Evolutionary conservation across 176 grass and related monocot species (phyloP).

Genomic region (Pontederia paniculata): DNA sequence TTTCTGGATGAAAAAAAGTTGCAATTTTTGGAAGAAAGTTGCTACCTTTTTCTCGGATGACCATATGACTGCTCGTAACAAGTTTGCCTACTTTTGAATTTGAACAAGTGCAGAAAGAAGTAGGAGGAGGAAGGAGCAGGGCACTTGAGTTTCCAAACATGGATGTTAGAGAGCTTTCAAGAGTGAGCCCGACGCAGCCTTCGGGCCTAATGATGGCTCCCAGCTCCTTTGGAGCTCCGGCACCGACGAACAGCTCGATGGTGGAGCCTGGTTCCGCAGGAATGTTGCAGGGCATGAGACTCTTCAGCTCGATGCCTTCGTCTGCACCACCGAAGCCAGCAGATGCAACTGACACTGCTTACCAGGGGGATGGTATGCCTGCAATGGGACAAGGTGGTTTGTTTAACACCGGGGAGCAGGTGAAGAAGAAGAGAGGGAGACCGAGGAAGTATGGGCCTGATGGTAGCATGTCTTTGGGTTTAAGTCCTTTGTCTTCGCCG

Average conservation of each 20-base stretch:
- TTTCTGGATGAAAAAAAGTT: no score
- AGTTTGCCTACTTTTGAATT: no score
- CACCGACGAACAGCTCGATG: neutral
- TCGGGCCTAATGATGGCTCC: neutral
- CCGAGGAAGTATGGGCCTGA: constrained; percentile 90
- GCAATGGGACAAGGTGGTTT: constrained; percentile 1
- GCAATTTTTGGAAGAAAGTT: no score
- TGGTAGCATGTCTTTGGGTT: constrained; percentile 68
- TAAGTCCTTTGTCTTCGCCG: constrained; percentile 52
- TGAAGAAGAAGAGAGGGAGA: constrained; percentile 83
- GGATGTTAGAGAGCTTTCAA: constrained; percentile 5
- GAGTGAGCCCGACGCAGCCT: constrained; percentile 5
- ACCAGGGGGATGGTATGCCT: constrained; percentile 5
- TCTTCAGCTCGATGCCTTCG: neutral
- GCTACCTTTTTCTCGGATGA: no score
- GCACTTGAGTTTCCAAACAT: constrained; percentile 10
- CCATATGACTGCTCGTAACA: no score
- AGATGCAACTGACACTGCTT: neutral
- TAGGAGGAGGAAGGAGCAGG: neutral
- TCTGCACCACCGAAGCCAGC: neutral
- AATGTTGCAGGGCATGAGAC: constrained; percentile 7
- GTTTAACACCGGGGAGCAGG: constrained; percentile 51
- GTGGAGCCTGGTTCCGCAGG: constrained; percentile 1
- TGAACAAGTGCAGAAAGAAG: no score
- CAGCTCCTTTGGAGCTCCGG: constrained; percentile 4